A percentile compares a stretch with the other conserved stretches of the same genome.
These are phyloP conservation scores for Omphalea diandra DNA, from an alignment of 441 rosid genomes.

Conservation along the genomic window DNA sequence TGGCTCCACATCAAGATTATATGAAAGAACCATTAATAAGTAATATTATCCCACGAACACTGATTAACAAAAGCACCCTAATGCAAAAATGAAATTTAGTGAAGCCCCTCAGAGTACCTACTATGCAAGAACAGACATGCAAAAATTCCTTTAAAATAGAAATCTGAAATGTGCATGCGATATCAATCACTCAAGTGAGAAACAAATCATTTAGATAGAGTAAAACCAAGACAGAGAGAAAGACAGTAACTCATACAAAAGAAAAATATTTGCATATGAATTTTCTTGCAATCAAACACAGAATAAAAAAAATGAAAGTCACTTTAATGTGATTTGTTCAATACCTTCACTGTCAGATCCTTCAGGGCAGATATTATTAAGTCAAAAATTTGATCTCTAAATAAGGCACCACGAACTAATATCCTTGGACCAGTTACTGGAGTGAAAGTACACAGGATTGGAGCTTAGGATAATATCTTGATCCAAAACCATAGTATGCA, in stretches of 20 bases:
- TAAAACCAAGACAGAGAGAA: neutral
- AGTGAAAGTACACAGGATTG: conserved; percentile 94
- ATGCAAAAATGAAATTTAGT: neutral
- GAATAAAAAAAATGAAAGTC: conserved; percentile 8
- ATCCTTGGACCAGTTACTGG: conserved; percentile 95
- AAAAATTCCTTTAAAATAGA: conserved; percentile 4
- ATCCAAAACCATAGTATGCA: conserved; percentile 86
- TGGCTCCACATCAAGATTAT: neutral
- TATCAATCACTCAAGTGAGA: neutral
- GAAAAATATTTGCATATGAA: neutral
- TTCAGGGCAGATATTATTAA: conserved; percentile 65
- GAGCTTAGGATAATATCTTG: conserved; percentile 89
- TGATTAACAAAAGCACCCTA: neutral
- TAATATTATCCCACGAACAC: neutral
- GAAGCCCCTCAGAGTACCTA: neutral
- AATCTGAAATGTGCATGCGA: neutral
- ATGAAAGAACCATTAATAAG: neutral
- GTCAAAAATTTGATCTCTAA: conserved; percentile 73
- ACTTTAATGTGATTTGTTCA: conserved; percentile 8
- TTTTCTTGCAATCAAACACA: neutral
- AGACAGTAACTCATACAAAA: neutral
- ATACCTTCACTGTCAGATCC: conserved; percentile 67
- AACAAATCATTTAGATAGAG: neutral
- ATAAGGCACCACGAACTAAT: conserved; percentile 52
- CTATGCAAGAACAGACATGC: neutral